phyloP scores from a whole-genome alignment of 73 alveolate genomes.

The Blepharisma japonicum region DNA sequence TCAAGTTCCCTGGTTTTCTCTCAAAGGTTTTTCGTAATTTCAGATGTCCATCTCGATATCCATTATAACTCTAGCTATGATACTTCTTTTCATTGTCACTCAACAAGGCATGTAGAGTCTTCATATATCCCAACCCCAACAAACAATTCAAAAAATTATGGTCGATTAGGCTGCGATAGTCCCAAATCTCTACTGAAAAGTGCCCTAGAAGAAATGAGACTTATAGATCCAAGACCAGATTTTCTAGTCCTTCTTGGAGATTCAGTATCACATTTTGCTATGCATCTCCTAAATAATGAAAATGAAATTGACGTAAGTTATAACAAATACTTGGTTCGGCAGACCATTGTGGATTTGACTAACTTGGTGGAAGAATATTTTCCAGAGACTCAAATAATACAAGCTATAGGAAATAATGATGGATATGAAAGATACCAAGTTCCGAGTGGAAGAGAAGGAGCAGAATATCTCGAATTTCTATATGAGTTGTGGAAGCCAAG shows the following conservation, averaged over 20 bases:
- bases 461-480: neutral
- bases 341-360: neutral
- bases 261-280: neutral
- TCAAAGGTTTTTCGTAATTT: neutral
- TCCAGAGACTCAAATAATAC: slow-evolving; percentile 15
- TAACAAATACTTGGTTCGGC: neutral
- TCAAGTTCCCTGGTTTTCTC: no score
- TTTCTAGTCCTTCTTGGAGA: neutral
- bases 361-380: neutral
- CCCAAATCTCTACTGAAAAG: neutral
- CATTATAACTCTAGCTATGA: neutral
- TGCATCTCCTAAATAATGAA: neutral
- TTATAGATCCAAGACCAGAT: neutral
- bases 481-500: neutral
- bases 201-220: neutral
- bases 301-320: neutral
- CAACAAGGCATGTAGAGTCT: neutral
- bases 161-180: neutral
- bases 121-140: neutral
- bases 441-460: neutral
- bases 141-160: neutral
- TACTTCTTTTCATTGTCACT: neutral
- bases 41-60: neutral
- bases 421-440: neutral
- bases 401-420: slow-evolving; percentile 9